phyloP scores from a whole-genome alignment of 441 rosid species.

The Populus trichocarpa region DNA sequence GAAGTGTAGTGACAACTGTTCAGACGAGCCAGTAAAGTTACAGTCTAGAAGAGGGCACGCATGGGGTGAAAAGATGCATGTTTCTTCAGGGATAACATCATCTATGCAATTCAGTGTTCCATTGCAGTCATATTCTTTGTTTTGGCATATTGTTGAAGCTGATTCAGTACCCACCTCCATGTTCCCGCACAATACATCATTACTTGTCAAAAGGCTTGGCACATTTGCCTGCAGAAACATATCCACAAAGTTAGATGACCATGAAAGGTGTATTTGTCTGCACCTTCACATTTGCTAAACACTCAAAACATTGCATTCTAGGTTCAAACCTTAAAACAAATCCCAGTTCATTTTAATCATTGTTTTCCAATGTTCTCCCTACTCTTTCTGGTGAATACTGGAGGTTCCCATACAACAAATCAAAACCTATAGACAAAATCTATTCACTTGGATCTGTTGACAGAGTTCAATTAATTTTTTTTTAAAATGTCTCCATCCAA shows the following conservation, averaged over 20 bases:
- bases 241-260: neutral
- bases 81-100: constrained; percentile 29
- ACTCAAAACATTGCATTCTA: too few species aligned
- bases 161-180: constrained; percentile 27
- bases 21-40: constrained; percentile 32
- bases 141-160: constrained; percentile 19
- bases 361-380: neutral
- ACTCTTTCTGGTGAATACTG: neutral
- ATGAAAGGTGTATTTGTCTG: neutral
- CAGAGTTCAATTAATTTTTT: neutral
- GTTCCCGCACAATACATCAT: neutral
- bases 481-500: neutral
- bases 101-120: constrained; percentile 19
- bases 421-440: neutral
- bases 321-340: neutral
- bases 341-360: neutral
- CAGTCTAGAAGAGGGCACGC: constrained; percentile 44
- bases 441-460: neutral
- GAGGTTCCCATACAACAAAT: neutral
- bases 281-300: neutral
- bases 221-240: constrained; percentile 8
- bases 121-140: constrained; percentile 31
- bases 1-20: constrained; percentile 37
- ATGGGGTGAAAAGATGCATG: constrained; percentile 36
- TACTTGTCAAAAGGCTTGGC: neutral